These are phyloP conservation scores for Suillus subaureus DNA, from an alignment of 768 basidiomycete species.

Conservation along the genomic window DNA sequence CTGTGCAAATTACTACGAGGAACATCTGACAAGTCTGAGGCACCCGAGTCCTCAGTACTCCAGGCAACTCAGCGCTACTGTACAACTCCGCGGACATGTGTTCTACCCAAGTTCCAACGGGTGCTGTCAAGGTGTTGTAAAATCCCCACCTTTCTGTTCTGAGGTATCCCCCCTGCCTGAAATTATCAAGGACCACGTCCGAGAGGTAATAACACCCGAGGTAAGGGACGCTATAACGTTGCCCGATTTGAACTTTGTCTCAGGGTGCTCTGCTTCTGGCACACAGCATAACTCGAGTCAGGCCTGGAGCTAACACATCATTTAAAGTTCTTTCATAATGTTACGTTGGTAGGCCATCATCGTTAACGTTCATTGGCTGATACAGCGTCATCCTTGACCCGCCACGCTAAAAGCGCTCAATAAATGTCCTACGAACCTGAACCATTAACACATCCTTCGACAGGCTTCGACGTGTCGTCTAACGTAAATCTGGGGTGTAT, in stretches of 20 bases:
- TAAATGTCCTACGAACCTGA: background rate
- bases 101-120: background rate
- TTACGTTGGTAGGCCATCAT: background rate
- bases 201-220: background rate
- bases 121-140: background rate
- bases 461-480: background rate
- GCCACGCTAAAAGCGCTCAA: background rate
- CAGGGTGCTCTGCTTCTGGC: background rate
- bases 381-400: constrained; percentile 6
- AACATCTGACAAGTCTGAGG: background rate
- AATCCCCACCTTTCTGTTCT: background rate
- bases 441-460: constrained; percentile 2
- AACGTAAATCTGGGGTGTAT: constrained; percentile 7
- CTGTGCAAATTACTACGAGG: background rate
- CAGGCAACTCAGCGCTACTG: background rate
- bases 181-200: background rate
- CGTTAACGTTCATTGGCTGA: background rate
- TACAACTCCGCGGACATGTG: background rate
- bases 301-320: background rate
- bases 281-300: background rate
- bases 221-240: background rate
- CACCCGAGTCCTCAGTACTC: background rate
- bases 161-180: background rate
- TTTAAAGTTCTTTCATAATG: background rate
- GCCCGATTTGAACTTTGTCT: background rate